These are phyloP conservation scores for Musa schizocarpa DNA, from an alignment of 176 grass and related monocot genomes.

Conservation along the genomic window DNA sequence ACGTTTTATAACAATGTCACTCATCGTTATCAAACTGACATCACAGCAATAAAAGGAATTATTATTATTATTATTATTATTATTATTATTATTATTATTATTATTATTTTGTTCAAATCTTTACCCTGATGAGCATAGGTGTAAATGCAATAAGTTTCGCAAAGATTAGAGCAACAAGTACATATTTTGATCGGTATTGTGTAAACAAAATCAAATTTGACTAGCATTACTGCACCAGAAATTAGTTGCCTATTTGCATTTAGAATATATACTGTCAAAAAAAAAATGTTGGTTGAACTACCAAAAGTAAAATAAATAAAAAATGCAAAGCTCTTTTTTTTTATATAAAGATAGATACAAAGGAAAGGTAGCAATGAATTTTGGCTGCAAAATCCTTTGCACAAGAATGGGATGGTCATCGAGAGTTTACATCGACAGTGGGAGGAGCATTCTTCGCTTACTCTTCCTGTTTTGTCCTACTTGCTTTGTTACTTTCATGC, in stretches of 20 bases:
- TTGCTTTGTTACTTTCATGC: slow-evolving; percentile 34
- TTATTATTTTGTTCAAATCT: too few relatives aligned
- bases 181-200: too few relatives aligned
- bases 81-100: too few relatives aligned
- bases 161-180: too few relatives aligned
- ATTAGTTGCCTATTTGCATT: not conserved
- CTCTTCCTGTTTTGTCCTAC: slow-evolving; percentile 31
- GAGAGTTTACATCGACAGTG: slow-evolving; percentile 33
- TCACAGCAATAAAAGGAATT: too few relatives aligned
- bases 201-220: too few relatives aligned
- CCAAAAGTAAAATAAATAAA: not conserved
- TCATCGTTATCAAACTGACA: too few relatives aligned
- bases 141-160: too few relatives aligned
- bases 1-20: too few relatives aligned
- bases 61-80: too few relatives aligned
- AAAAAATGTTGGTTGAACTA: not conserved
- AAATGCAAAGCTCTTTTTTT: not conserved
- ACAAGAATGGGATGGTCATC: not conserved
- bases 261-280: not conserved
- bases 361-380: not conserved
- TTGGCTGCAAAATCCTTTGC: not conserved
- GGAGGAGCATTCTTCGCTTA: slow-evolving; percentile 42
- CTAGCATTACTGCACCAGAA: not conserved
- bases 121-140: too few relatives aligned
- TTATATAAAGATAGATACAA: not conserved